Evolutionary conservation across 1,284 basidiomycete species (phyloP).

Genomic region (Xerocomus cyaneibrunnescens): DNA sequence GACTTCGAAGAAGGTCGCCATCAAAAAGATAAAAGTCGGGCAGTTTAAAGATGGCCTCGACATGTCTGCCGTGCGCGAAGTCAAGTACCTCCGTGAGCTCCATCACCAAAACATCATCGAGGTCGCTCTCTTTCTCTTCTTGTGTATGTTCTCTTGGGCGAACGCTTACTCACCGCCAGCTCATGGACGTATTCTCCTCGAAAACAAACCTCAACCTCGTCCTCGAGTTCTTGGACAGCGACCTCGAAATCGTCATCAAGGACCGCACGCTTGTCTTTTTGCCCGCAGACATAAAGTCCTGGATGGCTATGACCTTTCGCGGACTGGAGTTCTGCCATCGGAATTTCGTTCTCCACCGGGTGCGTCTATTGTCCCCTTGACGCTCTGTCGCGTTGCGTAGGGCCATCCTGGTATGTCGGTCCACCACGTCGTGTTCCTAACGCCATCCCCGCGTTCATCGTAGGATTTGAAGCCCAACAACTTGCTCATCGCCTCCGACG

Average conservation of each 20-base stretch:
- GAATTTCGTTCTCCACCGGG: constrained; percentile 92
- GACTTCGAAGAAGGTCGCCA: constrained; percentile 81
- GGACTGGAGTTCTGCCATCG: constrained; percentile 97
- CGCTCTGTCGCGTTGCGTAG: constrained; percentile 3
- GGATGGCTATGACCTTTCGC: constrained; percentile 98
- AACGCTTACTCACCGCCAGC: constrained; percentile 45
- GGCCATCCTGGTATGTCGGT: constrained; percentile 6
- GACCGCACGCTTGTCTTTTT: constrained; percentile 90
- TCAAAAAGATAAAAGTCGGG: constrained; percentile 98
- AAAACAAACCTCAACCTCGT: constrained; percentile 98
- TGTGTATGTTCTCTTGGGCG: not conserved
- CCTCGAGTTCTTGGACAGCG: constrained; percentile 96
- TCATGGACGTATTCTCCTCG: constrained; percentile 96
- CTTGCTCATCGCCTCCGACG: constrained; percentile 88
- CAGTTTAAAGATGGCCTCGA: constrained; percentile 98
- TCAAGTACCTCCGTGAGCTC: constrained; percentile 94
- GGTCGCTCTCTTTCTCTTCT: constrained; percentile 43
- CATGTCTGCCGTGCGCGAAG: constrained; percentile 98
- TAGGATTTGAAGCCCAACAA: constrained; percentile 99
- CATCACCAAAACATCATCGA: constrained; percentile 96
- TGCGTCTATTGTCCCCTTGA: constrained; percentile 43
- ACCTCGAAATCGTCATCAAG: constrained; percentile 96
- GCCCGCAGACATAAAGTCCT: constrained; percentile 96
- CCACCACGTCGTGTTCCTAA: constrained; percentile 8
- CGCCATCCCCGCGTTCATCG: not conserved